A percentile compares a stretch with the other conserved stretches of the same genome.
These are phyloP conservation scores for Camelina neglecta DNA, from an alignment of 345 rosid genomes.

Conservation along the genomic window DNA sequence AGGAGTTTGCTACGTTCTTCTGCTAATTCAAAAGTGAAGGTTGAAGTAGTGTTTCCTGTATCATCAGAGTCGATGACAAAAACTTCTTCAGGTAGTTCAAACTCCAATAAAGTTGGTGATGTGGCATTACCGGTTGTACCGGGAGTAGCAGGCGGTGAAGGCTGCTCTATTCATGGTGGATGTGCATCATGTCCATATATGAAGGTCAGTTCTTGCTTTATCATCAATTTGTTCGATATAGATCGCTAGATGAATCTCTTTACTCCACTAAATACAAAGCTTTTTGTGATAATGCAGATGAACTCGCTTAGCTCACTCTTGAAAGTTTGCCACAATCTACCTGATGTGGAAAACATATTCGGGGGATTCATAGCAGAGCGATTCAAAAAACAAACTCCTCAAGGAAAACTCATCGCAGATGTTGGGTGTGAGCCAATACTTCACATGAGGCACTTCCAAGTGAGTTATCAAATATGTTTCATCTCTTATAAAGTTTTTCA, in stretches of 20 bases:
- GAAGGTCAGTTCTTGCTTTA: slow-evolving; percentile 64
- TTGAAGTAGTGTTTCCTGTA: slow-evolving; percentile 93
- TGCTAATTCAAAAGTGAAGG: slow-evolving; percentile 61
- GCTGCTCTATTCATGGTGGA: slow-evolving; percentile 92
- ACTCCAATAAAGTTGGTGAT: slow-evolving; percentile 55
- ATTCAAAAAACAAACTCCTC: slow-evolving; percentile 63
- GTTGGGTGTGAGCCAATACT: slow-evolving; percentile 95
- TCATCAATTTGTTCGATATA: neutral
- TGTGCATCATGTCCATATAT: slow-evolving; percentile 98
- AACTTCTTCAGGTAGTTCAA: slow-evolving; percentile 53
- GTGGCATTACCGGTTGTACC: slow-evolving; percentile 74
- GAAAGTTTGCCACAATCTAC: slow-evolving; percentile 73
- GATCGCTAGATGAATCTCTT: neutral
- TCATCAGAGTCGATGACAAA: slow-evolving; percentile 84
- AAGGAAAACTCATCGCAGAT: slow-evolving; percentile 92
- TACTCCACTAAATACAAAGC: neutral
- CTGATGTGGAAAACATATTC: slow-evolving; percentile 55
- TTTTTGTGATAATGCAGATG: slow-evolving; percentile 69
- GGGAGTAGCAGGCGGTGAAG: slow-evolving; percentile 95
- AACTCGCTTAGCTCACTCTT: slow-evolving; percentile 81
- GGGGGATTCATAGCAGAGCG: slow-evolving; percentile 68
- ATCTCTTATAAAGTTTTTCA: neutral
- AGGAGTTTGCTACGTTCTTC: slow-evolving; percentile 62
- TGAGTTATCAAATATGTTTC: slow-evolving; percentile 11
- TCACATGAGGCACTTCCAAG: slow-evolving; percentile 99